Evolutionary conservation across 169 alveolate genomes (phyloP).

Genomic region (Cryptosporidium xiaoi): DNA sequence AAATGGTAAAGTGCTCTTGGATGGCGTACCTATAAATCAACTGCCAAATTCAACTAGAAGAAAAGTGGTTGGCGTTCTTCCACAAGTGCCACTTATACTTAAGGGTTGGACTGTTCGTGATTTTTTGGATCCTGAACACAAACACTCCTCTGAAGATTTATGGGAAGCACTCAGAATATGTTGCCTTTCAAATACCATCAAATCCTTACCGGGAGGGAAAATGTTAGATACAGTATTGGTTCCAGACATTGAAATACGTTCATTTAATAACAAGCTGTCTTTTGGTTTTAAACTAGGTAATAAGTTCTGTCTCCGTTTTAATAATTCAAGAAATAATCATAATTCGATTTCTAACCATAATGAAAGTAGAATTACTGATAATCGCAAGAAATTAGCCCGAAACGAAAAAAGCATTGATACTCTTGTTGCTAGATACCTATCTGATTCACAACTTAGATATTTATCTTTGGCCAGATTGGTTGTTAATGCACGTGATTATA

Average conservation of each 20-base stretch:
- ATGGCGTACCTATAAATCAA: constrained; percentile 63
- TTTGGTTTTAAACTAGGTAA: too few species aligned
- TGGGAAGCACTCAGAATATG: constrained; percentile 77
- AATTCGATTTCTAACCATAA: neutral
- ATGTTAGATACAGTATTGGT: constrained; percentile 68
- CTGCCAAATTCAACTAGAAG: constrained; percentile 47
- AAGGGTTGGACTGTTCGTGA: constrained; percentile 79
- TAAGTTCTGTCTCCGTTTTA: too few species aligned
- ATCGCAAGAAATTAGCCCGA: neutral
- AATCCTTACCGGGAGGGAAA: constrained; percentile 64
- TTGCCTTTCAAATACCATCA: constrained; percentile 42
- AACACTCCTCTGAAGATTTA: constrained; percentile 69
- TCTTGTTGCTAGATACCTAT: constrained; percentile 62
- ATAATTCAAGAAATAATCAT: neutral
- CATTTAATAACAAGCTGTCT: neutral
- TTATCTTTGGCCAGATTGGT: constrained; percentile 76
- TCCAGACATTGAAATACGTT: constrained; percentile 32
- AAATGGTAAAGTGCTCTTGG: constrained; percentile 57
- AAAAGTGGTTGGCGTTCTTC: constrained; percentile 76
- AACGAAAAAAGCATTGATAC: constrained; percentile 8
- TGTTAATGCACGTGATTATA: constrained; percentile 68
- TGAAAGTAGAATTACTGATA: neutral
- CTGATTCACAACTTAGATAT: constrained; percentile 76
- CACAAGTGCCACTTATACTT: constrained; percentile 76
- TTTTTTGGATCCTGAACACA: constrained; percentile 77